Percentiles rank a stretch among this genome's conserved stretches.
Evolutionary conservation across 352 stramenopile genomes (phyloP).

Genomic region (Globisporangium cystogenes): DNA sequence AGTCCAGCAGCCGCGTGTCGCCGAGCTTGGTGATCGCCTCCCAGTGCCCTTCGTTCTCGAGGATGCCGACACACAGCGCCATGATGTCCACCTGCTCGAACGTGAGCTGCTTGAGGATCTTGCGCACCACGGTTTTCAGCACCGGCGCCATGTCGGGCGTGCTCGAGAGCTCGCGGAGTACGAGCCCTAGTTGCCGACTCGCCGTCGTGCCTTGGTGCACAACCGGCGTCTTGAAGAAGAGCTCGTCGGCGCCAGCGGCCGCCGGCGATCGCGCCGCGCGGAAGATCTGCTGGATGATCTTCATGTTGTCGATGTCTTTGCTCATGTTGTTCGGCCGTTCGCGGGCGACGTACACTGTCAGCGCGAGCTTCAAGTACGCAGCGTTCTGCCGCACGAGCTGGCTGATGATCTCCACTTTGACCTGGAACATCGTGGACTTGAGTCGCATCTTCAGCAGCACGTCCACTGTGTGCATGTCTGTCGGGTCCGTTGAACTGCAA

Average conservation of each 20-base stretch:
- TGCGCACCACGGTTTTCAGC: slow-evolving; percentile 82
- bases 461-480: slow-evolving; percentile 64
- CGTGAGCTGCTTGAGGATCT: slow-evolving; percentile 75
- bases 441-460: slow-evolving; percentile 78
- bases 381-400: slow-evolving; percentile 69
- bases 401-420: slow-evolving; percentile 81
- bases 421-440: slow-evolving; percentile 86
- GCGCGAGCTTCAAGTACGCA: slow-evolving; percentile 59
- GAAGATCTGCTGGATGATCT: slow-evolving; percentile 88
- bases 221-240: slow-evolving; percentile 48
- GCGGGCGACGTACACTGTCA: slow-evolving; percentile 65
- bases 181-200: slow-evolving; percentile 66
- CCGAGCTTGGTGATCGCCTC: slow-evolving; percentile 51
- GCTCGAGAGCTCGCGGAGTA: slow-evolving; percentile 78
- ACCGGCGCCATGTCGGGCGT: slow-evolving; percentile 66
- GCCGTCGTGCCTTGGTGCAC: slow-evolving; percentile 55
- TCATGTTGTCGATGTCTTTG: slow-evolving; percentile 87
- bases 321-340: slow-evolving; percentile 81
- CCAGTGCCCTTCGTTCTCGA: slow-evolving; percentile 73
- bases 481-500: slow-evolving; percentile 50
- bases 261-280: slow-evolving; percentile 37
- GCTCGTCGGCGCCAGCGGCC: slow-evolving; percentile 33
- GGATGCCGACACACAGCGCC: slow-evolving; percentile 65
- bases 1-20: slow-evolving; percentile 64
- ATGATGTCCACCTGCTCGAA: slow-evolving; percentile 85